Conservation (phyloP, 179 eudicot genomes). For the Heliamphora pulchella region DNA sequence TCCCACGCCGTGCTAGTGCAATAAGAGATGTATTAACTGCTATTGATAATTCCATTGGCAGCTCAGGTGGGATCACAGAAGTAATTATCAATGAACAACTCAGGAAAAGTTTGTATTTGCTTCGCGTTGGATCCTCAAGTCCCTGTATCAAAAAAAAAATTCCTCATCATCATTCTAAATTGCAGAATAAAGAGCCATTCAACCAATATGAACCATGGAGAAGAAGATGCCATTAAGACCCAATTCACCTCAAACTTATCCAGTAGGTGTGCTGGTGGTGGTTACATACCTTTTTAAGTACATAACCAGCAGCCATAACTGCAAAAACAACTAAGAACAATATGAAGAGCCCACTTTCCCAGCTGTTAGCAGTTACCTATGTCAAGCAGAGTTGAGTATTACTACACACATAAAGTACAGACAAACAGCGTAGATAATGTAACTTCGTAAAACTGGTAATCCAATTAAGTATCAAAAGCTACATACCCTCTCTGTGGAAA, state of each 20-base stretch:
- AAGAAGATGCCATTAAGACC: not conserved
- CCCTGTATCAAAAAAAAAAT: conserved; percentile 44
- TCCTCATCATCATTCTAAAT: not conserved
- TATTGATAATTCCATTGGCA: conserved; percentile 97
- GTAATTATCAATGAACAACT: conserved; percentile 96
- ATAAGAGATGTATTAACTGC: conserved; percentile 98
- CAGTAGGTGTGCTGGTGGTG: not conserved
- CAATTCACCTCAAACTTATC: not conserved
- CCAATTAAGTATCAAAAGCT: not conserved
- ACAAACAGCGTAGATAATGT: not conserved
- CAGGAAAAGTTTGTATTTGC: conserved; percentile 91
- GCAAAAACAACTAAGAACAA: conserved; percentile 94
- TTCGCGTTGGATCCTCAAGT: conserved; percentile 95
- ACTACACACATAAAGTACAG: not conserved
- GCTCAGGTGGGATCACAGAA: conserved; percentile 96
- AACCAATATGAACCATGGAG: not conserved
- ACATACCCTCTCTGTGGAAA: conserved; percentile 96
- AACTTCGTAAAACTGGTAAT: not conserved
- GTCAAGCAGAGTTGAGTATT: conserved; percentile 11
- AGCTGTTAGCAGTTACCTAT: conserved; percentile 98
- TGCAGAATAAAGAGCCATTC: not conserved
- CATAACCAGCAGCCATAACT: conserved; percentile 96
- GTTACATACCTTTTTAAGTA: conserved; percentile 69
- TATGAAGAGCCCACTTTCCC: conserved; percentile 99
- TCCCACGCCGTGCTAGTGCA: conserved; percentile 89